Evolutionary conservation across 202 grass and related monocot genomes (phyloP).

Genomic region (Setaria italica): DNA sequence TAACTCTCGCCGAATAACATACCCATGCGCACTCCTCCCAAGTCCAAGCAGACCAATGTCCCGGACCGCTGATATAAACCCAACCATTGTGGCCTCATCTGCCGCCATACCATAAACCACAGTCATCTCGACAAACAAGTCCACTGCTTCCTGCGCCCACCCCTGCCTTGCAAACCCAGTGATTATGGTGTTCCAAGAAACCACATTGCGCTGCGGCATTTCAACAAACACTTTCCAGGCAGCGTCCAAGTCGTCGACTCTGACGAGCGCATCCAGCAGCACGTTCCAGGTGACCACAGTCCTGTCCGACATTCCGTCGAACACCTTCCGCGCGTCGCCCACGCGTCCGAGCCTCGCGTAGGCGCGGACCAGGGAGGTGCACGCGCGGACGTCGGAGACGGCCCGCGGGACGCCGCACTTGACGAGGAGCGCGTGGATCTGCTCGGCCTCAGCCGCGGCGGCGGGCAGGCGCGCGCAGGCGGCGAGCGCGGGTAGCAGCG

Average conservation of each 20-base stretch:
- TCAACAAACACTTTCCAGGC: slow-evolving; percentile 53
- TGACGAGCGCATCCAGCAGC: slow-evolving; percentile 54
- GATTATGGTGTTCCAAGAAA: slow-evolving; percentile 70
- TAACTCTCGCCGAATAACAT: slow-evolving; percentile 37
- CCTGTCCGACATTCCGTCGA: slow-evolving; percentile 54
- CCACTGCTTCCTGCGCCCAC: slow-evolving; percentile 45
- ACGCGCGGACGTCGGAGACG: slow-evolving; percentile 36
- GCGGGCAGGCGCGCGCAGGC: slow-evolving; percentile 49
- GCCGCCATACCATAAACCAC: slow-evolving; percentile 42
- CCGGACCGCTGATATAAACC: slow-evolving; percentile 40
- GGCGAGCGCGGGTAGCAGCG: slow-evolving; percentile 44
- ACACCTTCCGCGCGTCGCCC: slow-evolving; percentile 57
- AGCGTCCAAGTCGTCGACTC: slow-evolving; percentile 44
- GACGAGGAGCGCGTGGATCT: slow-evolving; percentile 56
- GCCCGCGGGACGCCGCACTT: slow-evolving; percentile 41
- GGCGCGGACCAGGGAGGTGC: slow-evolving; percentile 47
- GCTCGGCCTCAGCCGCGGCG: slow-evolving; percentile 30
- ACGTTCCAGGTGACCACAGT: slow-evolving; percentile 64
- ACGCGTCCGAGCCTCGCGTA: slow-evolving; percentile 41
- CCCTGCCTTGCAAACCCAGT: slow-evolving; percentile 48
- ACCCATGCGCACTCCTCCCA: slow-evolving; percentile 43
- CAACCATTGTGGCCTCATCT: slow-evolving; percentile 53
- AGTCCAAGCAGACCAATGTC: slow-evolving; percentile 47
- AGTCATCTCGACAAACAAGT: slow-evolving; percentile 54
- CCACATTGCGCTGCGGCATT: slow-evolving; percentile 53